Conservation (phyloP, 176 grass and related monocot genomes). For the Poa pratensis region DNA sequence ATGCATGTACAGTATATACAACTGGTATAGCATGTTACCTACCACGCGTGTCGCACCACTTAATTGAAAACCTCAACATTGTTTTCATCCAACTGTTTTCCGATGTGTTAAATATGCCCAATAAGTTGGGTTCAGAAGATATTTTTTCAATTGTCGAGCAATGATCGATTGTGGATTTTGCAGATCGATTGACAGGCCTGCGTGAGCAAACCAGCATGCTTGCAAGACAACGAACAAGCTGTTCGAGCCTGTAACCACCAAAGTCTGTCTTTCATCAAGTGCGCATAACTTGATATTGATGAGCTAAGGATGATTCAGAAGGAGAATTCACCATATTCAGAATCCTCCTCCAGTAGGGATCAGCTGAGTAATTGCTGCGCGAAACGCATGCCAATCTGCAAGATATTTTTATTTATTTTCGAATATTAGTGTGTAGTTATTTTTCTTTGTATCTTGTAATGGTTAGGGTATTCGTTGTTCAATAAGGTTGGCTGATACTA, state of each 20-base stretch:
- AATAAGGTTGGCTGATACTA: slow-evolving; percentile 8
- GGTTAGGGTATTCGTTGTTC: neutral
- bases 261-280: neutral
- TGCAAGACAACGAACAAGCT: neutral
- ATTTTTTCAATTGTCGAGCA: neutral
- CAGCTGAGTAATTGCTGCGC: neutral
- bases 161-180: neutral
- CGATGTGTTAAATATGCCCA: neutral
- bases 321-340: neutral
- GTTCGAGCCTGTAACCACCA: neutral
- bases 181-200: slow-evolving; percentile 6
- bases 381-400: neutral
- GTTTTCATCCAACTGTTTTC: slow-evolving; percentile 22
- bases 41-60: neutral
- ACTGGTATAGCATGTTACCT: neutral
- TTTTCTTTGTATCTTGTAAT: neutral
- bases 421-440: neutral
- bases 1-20: neutral
- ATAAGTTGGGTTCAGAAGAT: neutral
- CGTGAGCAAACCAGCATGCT: neutral
- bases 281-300: slow-evolving; percentile 2
- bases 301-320: neutral
- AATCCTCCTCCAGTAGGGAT: neutral
- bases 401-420: neutral
- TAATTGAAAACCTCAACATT: neutral